Base-by-base conservation (phyloP, 1,139 yeast genomes). In the Diutina catenulata region DNA sequence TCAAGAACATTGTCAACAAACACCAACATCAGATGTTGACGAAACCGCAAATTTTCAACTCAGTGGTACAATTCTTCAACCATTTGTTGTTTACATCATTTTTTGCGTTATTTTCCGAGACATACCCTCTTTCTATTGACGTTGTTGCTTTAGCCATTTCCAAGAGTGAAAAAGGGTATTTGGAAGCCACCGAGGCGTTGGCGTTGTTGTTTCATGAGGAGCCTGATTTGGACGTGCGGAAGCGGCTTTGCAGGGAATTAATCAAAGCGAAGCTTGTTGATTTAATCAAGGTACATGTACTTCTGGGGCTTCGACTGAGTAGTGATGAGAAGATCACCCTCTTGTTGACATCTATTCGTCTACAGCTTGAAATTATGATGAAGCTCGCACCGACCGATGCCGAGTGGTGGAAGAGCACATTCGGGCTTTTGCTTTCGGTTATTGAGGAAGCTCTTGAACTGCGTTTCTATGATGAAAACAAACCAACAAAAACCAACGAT, bases 161-260 rank as follows among this genome's bases (percentile, higher is more conserved):
- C 9, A 20, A 14, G 16, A 8, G 8, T 3, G 18, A 21, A n/a
- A 26, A n/a, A 9, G 35, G 21, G 13, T 21, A 31, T 13, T 5
- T 16, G n/a, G 35, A 21, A n/a, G 25, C 15, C 6, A 26, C 21
- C 18, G 35, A 31, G 14, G 9, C 8, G n/a, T 21, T 31, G 35
- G n/a, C 35, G 4, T 13, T 31, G n/a, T 15, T 25, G n/a, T 31
- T 21, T n/a, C 35, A 31, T 14, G 24, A 21, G 13, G 35, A 31
- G n/a, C n/a, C 18, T 4, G 28, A 25, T 13, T 13, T 25, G 7
- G n/a, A 19, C 13, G 11, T 7, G 9, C 35, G 35, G 3, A n/a
- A 21, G n/a, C 25, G 7, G 21, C 8, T 31, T 3, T 7, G 20
- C 2, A 20, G n/a, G 3, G 21, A 21, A n/a, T 21, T 31, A 4